Evolutionary conservation across 306 rosid species (phyloP), one percentile per base, ranked within the genome.

Genomic region (Quercus alba): DNA sequence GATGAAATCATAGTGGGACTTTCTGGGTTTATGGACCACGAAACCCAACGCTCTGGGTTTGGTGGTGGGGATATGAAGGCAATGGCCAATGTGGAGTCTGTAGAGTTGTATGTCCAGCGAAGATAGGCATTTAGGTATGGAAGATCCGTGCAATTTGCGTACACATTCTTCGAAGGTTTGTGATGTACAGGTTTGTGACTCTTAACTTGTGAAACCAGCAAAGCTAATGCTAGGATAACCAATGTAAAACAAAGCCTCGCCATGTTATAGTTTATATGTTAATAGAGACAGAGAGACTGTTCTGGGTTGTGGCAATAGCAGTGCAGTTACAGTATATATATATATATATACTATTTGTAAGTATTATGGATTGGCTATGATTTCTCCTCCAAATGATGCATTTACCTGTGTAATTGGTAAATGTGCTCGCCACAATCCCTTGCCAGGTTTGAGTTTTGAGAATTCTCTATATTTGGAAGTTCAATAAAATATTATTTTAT

Each of bases 1-100:
- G 94, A 12, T 0, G 98, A 97, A 1, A 0, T 1, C 99, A 95
- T 95, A 12, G 80, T 82, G 12, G 63, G 63, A 4, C 61, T 76
- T 35, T 82, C 51, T 15, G 92, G 97, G 72, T 95, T 95, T 28
- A 95, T 57, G 0, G 85, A 97, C 98, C 99, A 95, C 9, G 92
- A 55, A 12, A 90, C 85, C 92, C 94, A 95, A 7, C 97, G 93
- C 3, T 58, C 19, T 26, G 90, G 0, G 0, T 21, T 46, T 0
- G 85, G 1, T 4, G 92, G 91, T 0, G 56, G 1, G 1, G 96
- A 92, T 14, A 75, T 0, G 84, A 54, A 95, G 5, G 93, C 99
- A 44, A 95, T 14, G 64, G 98, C 56, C 79, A 93, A 75, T 5
- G 94, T 80, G 58, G 84, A 77, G 77, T 88, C 93, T 52, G 96